Conservation (phyloP, 768 basidiomycete genomes). For the Leccinum uliginosum region DNA sequence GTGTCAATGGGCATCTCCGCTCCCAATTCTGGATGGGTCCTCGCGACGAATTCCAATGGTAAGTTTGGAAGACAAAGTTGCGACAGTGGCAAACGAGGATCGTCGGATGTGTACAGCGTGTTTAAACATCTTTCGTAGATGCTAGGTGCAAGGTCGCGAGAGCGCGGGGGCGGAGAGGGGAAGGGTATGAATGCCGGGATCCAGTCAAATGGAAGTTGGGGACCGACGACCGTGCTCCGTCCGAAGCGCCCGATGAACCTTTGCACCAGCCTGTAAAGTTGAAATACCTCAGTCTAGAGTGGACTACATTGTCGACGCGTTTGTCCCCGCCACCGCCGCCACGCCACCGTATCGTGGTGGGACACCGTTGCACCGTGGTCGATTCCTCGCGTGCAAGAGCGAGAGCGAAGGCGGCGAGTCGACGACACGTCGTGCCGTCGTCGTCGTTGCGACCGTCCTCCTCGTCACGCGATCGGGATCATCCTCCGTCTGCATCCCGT, state of each 20-base stretch:
- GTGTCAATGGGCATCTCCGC: too few relatives aligned
- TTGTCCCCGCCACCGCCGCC: too few relatives aligned
- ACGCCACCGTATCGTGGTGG: too few relatives aligned
- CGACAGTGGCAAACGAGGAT: conserved; percentile 20
- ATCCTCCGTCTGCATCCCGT: background rate
- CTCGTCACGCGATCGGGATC: too few relatives aligned
- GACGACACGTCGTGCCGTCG: too few relatives aligned
- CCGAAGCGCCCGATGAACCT: conserved; percentile 34
- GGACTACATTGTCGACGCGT: background rate
- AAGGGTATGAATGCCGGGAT: conserved; percentile 6
- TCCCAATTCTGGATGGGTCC: conserved; percentile 53
- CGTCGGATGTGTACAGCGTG: conserved; percentile 17
- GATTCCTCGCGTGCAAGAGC: too few relatives aligned
- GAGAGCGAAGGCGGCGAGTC: too few relatives aligned
- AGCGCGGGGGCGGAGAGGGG: too few relatives aligned
- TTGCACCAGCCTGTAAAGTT: conserved; percentile 68
- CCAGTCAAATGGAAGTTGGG: background rate
- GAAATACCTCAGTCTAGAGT: conserved; percentile 1
- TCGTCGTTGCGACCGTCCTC: too few relatives aligned
- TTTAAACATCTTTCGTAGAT: conserved; percentile 14
- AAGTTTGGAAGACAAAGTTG: conserved; percentile 26
- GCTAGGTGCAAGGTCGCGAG: background rate
- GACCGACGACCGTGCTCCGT: conserved; percentile 18
- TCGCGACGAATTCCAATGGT: conserved; percentile 67
- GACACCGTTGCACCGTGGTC: too few relatives aligned